Evolutionary conservation across 352 stramenopile genomes (phyloP), one percentile per base, ranked within the genome.

Genomic region (Phytophthora pistaciae): DNA sequence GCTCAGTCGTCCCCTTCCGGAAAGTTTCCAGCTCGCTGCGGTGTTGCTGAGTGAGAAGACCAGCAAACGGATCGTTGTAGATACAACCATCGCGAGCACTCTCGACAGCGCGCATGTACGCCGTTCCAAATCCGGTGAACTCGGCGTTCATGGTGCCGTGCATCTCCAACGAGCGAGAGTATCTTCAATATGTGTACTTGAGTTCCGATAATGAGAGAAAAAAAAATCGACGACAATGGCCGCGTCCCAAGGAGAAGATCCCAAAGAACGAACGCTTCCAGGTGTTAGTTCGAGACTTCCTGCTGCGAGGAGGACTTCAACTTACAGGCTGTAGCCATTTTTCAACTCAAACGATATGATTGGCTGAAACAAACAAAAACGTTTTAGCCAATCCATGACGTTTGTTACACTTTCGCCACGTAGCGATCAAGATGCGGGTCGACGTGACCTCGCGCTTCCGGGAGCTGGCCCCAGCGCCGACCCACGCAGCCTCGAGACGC

Each of bases 371-470:
- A 40, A 42, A 44, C 8, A 7, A 44, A 31, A 18, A 18, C 46
- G 1, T 66, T 69, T 57, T 18, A 55, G 13, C 44, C 60, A 70
- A 74, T 70, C 46, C 44, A 1, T 16, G 25, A 20, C 9, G 16
- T 5, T 38, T 53, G 57, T 44, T 70, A 16, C 60, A 50, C 18
- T 67, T 63, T 46, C 52, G 49, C 64, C 56, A 69, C 53, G 64
- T 54, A 66, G 13, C 20, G n/a, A 20, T 5, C 46, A 44, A 52
- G 18, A 81, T 81, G 70, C 64, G 66, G 40, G 70, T 80, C n/a
- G 77, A 84, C 42, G 52, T 82, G 25, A 85, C 78, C 21, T 48
- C 65, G 36, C 56, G 59, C 59, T 83, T 85, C 64, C 75, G 69
- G 18, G 72, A 78, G 61, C 56, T 85, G 52, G 75, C 75, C 56